Evolutionary conservation across 2,329 filamentous ascomycete species (phyloP), one percentile per base, ranked within the genome.

Genomic region (Pyricularia sp.): DNA sequence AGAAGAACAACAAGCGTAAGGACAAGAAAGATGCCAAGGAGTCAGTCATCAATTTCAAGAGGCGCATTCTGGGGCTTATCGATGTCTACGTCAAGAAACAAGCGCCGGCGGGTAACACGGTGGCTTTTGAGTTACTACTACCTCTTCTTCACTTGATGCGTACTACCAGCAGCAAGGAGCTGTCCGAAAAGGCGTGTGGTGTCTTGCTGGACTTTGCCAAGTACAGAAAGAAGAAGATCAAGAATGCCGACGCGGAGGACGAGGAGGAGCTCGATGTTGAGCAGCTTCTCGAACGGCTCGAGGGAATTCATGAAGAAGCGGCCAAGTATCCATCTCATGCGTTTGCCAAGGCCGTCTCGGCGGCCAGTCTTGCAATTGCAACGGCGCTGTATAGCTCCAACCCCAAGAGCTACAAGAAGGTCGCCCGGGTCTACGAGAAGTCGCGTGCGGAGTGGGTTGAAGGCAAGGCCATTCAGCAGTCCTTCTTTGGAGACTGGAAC

Each of bases 1-100:
- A 92, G 77, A 82, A 82, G 20, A 81, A 82, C 1, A 89, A 85
- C 77, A 90, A 91, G 76, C 95, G 94, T 81, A 92, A 94, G 79
- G 90, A 95, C 75, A 91, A 91, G 74, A 92, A 92, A 76, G 91
- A 94, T 70, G 94, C 94, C 68, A 95, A 92, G 76, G 91, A 94
- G 73, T 93, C 89, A 25, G 92, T 98, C 76, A 82, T 97, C 74
- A 94, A 94, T 79, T 97, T 99, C 85, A 99, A 99, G 82, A 92
- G 92, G 78, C 91, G 94, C 61, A 90, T 97, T 6, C 86, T 98
- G 4, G 95, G 98, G 75, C 85, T 98, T 0, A 84, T 98, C 12
- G 88, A 91, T 70, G 91, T 95, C 71, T 98, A 93, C 78, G 84
- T 95, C 72, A 93, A 92, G 77, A 90, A 91, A 73, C 90, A 95